These are phyloP conservation scores for Cutaneotrichosporon cavernicola DNA, from an alignment of 1,284 basidiomycete species.

Conservation along the genomic window DNA sequence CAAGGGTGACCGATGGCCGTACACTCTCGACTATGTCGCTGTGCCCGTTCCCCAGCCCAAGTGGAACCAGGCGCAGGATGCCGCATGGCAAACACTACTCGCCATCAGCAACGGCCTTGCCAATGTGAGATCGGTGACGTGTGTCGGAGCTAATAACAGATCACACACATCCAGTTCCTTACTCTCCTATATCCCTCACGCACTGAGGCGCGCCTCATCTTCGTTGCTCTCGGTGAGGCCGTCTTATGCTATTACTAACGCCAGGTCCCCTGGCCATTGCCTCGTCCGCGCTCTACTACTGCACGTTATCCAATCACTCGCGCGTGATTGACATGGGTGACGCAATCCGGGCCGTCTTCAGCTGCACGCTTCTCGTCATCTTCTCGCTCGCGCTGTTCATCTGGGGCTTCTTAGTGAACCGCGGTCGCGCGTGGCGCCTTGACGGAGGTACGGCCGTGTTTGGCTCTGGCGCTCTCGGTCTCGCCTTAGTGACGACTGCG, in stretches of 20 bases:
- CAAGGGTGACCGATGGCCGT: constrained; percentile 80
- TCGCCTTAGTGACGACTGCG: constrained; percentile 75
- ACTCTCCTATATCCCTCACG: constrained; percentile 91
- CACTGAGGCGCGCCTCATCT: constrained; percentile 86
- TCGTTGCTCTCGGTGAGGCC: constrained; percentile 69
- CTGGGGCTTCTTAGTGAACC: constrained; percentile 90
- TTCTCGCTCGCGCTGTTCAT: constrained; percentile 84
- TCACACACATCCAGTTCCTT: constrained; percentile 97
- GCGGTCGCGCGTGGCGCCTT: constrained; percentile 87
- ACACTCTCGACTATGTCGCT: constrained; percentile 88
- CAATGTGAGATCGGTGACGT: constrained; percentile 60
- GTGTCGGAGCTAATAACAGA: constrained; percentile 56
- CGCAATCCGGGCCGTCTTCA: constrained; percentile 19
- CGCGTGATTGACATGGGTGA: constrained; percentile 30
- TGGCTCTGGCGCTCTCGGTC: constrained; percentile 72
- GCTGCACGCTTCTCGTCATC: constrained; percentile 79
- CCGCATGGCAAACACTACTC: constrained; percentile 84
- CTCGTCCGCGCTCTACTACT: constrained; percentile 79
- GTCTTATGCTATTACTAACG: constrained; percentile 16
- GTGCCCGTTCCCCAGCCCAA: constrained; percentile 69
- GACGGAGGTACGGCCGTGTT: constrained; percentile 95
- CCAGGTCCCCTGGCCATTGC: constrained; percentile 79
- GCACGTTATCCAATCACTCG: constrained; percentile 62
- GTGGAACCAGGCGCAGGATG: constrained; percentile 70
- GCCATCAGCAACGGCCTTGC: constrained; percentile 79